phyloP scores from a whole-genome alignment of 2,329 filamentous ascomycete genomes.

The Aureobasidium sp. region DNA sequence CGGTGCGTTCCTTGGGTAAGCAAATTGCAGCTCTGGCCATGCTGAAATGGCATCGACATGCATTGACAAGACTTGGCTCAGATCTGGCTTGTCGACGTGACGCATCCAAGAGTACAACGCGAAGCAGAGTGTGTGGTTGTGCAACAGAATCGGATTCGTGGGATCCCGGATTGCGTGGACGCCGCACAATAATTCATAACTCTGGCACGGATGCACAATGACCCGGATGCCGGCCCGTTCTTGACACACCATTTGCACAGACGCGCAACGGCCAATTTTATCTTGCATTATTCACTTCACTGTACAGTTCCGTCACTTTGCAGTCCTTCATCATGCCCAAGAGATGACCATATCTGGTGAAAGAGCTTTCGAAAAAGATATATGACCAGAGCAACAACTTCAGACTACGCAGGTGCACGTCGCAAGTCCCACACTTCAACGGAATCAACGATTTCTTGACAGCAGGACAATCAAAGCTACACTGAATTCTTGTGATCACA shows the following conservation, averaged over 20 bases:
- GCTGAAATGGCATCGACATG: background rate
- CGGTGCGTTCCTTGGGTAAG: background rate
- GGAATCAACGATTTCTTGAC: no score
- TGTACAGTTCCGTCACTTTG: no score
- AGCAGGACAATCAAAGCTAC: background rate
- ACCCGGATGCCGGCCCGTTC: background rate
- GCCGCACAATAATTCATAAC: background rate
- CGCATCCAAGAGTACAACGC: background rate
- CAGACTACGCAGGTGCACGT: no score
- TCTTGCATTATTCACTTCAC: no score
- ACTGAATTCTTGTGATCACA: no score
- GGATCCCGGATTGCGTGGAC: background rate
- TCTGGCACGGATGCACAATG: background rate
- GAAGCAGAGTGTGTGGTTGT: background rate
- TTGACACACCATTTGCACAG: background rate
- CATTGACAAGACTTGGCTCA: background rate
- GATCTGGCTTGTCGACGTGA: no score
- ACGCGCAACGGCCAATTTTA: background rate
- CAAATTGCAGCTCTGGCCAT: background rate
- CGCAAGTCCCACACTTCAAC: no score
- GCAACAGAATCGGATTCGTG: background rate
- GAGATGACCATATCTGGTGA: no score
- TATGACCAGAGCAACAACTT: no score
- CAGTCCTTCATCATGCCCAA: no score
- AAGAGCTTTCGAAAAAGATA: no score